Evolutionary conservation across 2,329 filamentous ascomycete species (phyloP), one percentile per base, ranked within the genome.

Genomic region (Berkeleyomyces basicola): DNA sequence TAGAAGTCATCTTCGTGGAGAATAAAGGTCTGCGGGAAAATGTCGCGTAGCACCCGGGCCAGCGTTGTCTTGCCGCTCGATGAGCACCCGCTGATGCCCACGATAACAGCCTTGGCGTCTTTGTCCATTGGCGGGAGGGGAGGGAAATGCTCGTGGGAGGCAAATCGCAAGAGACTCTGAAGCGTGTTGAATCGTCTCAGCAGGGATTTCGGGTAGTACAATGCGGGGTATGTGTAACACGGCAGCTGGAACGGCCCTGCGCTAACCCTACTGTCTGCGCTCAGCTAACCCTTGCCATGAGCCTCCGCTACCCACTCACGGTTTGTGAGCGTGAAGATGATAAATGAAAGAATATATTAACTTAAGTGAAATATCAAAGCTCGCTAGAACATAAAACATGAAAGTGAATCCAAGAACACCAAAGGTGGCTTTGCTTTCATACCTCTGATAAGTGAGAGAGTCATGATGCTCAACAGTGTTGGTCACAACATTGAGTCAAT

Each of bases 1-100:
- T 96, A 99, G 72, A 97, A 99, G 73, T 99, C 93, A 75, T 99
- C 93, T 72, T 96, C 84, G 72, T 99, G 93, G 31, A 99, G 79
- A 69, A 97, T 88, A 70, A 90, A 92, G 14, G 84, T 79, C 67
- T 79, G 77, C 7, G 85, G 85, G 69, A 96, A 90, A 67, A 95
- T 85, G 70, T 88, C 84, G 64, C 90, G 84, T 16, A 99, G 78
- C 10, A 96, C 79, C 2, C 92, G 83, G 23, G 90, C 88, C 11
- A 99, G 81, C 2, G 93, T 97, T 2, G 93, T 97, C 77, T 99
- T 99, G 65, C 93, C 93, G 68, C 88, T 92, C 3, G 88, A 95
- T 1, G 92, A 96, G 67, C 88, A 89, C 63, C 93, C 93, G 46
- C 89, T 95, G 64, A 97, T 84, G 65, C 85, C 90, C 62, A 97